Conservation (phyloP, 352 stramenopile species). For the Elongisporangium senticosum region DNA sequence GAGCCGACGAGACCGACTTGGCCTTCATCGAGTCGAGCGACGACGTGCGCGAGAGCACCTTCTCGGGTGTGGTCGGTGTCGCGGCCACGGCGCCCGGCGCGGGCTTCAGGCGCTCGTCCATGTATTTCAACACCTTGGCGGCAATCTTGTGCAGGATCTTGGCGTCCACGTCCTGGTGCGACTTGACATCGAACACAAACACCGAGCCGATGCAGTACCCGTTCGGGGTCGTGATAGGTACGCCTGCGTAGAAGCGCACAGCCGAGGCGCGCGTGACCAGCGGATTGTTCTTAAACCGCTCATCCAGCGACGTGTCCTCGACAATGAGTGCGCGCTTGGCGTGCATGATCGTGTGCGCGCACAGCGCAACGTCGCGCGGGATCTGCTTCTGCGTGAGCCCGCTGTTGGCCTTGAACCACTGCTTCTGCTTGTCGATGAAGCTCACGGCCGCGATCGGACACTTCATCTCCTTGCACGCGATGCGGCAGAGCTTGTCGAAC, state of each 20-base stretch:
- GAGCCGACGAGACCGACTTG: constrained; percentile 20
- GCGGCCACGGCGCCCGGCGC: constrained; percentile 16
- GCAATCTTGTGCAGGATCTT: constrained; percentile 86
- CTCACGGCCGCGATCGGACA: constrained; percentile 80
- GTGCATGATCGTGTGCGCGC: constrained; percentile 85
- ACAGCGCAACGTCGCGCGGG: constrained; percentile 75
- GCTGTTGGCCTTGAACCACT: constrained; percentile 87
- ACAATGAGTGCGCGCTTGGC: constrained; percentile 75
- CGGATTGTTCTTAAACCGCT: constrained; percentile 81
- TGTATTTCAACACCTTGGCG: constrained; percentile 85
- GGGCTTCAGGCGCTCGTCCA: constrained; percentile 76
- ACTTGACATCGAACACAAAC: constrained; percentile 85
- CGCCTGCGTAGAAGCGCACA: constrained; percentile 78
- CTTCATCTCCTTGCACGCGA: constrained; percentile 88
- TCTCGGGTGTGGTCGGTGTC: constrained; percentile 3
- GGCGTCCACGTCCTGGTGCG: constrained; percentile 64
- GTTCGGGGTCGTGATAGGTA: constrained; percentile 73
- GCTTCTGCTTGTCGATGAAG: constrained; percentile 84
- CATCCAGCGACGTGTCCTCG: constrained; percentile 75
- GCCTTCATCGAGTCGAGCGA: constrained; percentile 21
- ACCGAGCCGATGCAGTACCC: constrained; percentile 80
- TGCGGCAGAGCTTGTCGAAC: constrained; percentile 85
- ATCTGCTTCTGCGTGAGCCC: constrained; percentile 82
- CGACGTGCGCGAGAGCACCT: constrained; percentile 20
- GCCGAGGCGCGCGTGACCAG: constrained; percentile 76